phyloP scores from a whole-genome alignment of 257 asterid species.

The Nicotiana paniculata region DNA sequence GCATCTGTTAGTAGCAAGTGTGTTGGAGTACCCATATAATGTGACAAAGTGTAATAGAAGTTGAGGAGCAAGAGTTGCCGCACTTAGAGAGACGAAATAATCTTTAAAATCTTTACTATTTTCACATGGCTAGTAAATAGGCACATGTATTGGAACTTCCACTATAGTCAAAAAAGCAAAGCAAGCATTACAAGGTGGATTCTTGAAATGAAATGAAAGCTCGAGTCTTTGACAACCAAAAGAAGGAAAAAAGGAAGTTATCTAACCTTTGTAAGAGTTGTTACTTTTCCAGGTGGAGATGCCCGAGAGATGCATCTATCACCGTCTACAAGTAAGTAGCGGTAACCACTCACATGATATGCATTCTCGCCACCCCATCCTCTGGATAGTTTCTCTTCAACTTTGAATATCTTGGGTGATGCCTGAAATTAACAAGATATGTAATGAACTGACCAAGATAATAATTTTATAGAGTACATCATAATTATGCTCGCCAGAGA shows the following conservation, averaged over 20 bases:
- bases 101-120: background rate
- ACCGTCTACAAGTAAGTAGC: constrained; percentile 83
- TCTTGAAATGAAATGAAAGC: background rate
- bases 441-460: background rate
- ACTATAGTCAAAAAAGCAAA: background rate
- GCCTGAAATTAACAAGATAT: constrained; percentile 45
- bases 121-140: background rate
- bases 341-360: constrained; percentile 92
- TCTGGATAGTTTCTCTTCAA: constrained; percentile 92
- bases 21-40: background rate
- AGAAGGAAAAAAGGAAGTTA: constrained; percentile 5
- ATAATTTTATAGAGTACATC: background rate
- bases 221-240: background rate
- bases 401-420: constrained; percentile 54
- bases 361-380: constrained; percentile 99
- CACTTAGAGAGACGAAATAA: background rate
- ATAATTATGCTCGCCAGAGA: background rate
- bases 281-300: constrained; percentile 96
- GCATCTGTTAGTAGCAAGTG: background rate
- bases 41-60: background rate
- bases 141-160: background rate
- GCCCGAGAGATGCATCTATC: constrained; percentile 75
- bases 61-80: background rate
- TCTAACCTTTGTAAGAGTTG: constrained; percentile 81
- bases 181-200: background rate